A percentile compares a stretch with the other conserved stretches of the same genome.
These are phyloP conservation scores for Xylariales sp. DNA, from an alignment of 2,329 filamentous ascomycete genomes.

Conservation along the genomic window DNA sequence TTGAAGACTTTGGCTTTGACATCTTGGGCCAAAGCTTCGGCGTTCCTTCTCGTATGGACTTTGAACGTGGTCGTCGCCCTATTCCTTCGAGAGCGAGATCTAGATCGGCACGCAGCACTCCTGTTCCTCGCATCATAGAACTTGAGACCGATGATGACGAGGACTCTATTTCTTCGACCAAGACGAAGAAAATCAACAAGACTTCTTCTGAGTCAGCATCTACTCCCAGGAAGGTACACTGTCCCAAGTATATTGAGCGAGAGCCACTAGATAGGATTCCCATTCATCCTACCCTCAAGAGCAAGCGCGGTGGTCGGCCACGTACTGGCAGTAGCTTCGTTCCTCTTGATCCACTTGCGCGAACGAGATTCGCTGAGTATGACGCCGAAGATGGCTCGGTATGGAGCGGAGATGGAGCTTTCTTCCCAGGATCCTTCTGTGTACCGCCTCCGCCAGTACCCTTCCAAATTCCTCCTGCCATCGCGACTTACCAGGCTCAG, in stretches of 20 bases:
- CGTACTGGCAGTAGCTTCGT: not conserved
- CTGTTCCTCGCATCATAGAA: conserved; percentile 1
- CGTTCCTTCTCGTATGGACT: conserved; percentile 19
- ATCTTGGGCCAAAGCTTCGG: conserved; percentile 21
- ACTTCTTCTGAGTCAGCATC: not conserved
- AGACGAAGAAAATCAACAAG: not conserved
- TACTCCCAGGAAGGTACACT: not conserved
- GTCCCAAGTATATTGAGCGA: no score
- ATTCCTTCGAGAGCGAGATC: not conserved
- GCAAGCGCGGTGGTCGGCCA: not conserved
- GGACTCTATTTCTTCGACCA: not conserved
- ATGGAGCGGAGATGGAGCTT: not conserved
- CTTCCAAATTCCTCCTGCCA: no score
- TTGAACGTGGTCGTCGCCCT: conserved; percentile 12
- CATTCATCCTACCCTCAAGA: not conserved
- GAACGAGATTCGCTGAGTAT: not conserved
- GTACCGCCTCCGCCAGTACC: not conserved
- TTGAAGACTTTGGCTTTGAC: conserved; percentile 22
- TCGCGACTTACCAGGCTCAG: no score
- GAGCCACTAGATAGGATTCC: not conserved
- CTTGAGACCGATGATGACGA: conserved; percentile 1
- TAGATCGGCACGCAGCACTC: conserved; percentile 2
- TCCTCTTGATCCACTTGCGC: not conserved
- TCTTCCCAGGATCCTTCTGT: not conserved
- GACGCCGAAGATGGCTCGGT: not conserved